Conservation (phyloP, 2,329 filamentous ascomycete species). For the Ceratocystis papillata region DNA sequence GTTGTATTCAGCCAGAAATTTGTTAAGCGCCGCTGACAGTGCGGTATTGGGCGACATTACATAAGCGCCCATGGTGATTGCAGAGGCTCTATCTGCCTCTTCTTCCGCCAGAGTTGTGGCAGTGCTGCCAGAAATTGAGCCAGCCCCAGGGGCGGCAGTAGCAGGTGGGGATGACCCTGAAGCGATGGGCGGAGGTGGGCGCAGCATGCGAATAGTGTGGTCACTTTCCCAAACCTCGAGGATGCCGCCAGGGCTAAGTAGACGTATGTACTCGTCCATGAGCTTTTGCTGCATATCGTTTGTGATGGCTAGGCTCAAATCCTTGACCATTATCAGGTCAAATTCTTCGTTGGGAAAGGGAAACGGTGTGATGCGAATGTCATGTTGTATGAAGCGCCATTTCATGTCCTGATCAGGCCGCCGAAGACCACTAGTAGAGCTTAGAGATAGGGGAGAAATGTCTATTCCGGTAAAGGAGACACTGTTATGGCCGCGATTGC, state of each 20-base stretch:
- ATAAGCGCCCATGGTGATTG: conserved; percentile 65
- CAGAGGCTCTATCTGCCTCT: conserved; percentile 50
- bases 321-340: conserved; percentile 81
- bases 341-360: conserved; percentile 73
- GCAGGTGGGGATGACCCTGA: conserved; percentile 27
- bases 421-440: conserved; percentile 30
- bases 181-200: conserved; percentile 58
- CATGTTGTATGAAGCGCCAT: conserved; percentile 82
- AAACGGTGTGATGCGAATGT: conserved; percentile 62
- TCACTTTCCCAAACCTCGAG: conserved; percentile 88
- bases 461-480: conserved; percentile 76
- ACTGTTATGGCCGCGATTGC: conserved; percentile 52
- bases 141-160: conserved; percentile 29
- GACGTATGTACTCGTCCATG: conserved; percentile 63
- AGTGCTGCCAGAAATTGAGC: not conserved
- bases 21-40: conserved; percentile 68
- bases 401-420: conserved; percentile 62
- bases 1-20: conserved; percentile 74
- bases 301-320: conserved; percentile 58
- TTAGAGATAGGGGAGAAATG: conserved; percentile 57
- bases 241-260: conserved; percentile 66
- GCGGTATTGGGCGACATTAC: conserved; percentile 72
- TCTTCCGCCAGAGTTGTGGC: conserved; percentile 27
- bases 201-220: conserved; percentile 68
- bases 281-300: conserved; percentile 45